Evolutionary conservation across 2,329 filamentous ascomycete genomes (phyloP).

Genomic region (Sarocladium oryzae): DNA sequence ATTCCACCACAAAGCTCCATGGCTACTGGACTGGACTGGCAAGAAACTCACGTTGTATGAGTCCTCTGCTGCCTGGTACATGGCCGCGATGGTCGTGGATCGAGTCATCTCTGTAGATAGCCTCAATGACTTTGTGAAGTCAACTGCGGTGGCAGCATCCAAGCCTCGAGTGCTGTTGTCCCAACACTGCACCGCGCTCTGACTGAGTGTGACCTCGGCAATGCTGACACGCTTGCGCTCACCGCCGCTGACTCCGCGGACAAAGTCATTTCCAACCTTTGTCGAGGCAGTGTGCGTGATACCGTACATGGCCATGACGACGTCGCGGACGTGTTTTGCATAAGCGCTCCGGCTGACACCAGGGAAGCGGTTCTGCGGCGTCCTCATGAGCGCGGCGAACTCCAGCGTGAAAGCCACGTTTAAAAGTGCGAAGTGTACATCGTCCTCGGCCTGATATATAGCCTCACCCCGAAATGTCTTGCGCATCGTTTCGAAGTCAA

Average conservation of each 20-base stretch:
- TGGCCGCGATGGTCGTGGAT: constrained; percentile 35
- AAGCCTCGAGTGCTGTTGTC: constrained; percentile 58
- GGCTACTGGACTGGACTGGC: no score
- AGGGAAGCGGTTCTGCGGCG: constrained; percentile 44
- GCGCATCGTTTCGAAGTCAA: constrained; percentile 25
- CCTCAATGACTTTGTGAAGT: constrained; percentile 53
- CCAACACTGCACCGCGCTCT: constrained; percentile 56
- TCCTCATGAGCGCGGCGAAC: constrained; percentile 55
- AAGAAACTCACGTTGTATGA: neutral
- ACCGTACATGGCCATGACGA: constrained; percentile 56
- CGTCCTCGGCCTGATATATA: constrained; percentile 56
- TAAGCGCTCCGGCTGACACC: neutral
- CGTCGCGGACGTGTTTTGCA: constrained; percentile 20
- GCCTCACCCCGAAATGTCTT: constrained; percentile 43
- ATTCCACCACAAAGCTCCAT: no score
- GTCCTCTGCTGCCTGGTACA: constrained; percentile 47
- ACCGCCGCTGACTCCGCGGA: constrained; percentile 46
- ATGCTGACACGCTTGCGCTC: constrained; percentile 63
- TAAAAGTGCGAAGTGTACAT: constrained; percentile 57
- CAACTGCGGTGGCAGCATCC: constrained; percentile 54
- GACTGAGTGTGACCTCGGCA: constrained; percentile 49
- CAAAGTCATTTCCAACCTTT: constrained; percentile 54
- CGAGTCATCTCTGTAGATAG: constrained; percentile 41
- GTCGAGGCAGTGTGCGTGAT: constrained; percentile 55
- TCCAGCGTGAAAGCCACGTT: constrained; percentile 55